Percentiles rank a stretch among this genome's conserved stretches.
phyloP scores from a whole-genome alignment of 2,329 filamentous ascomycete species.

The Remersonia thermophila region DNA sequence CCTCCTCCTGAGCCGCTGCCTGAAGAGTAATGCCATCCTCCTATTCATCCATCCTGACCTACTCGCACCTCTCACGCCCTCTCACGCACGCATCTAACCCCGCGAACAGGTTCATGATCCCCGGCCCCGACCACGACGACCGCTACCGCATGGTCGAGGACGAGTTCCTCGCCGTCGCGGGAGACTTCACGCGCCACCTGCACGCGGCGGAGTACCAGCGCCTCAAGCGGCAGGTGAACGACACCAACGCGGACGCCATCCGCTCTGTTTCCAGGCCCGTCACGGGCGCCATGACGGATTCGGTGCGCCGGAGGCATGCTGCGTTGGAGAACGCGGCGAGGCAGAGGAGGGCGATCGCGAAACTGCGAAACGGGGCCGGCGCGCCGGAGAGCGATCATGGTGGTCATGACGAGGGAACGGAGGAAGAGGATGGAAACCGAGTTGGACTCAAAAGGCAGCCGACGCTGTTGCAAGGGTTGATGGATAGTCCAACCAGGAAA shows the following conservation, averaged over 20 bases:
- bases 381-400: constrained; percentile 8
- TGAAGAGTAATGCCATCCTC: too few relatives aligned
- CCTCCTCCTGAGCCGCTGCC: constrained; percentile 20
- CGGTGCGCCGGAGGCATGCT: constrained; percentile 25
- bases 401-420: constrained; percentile 18
- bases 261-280: constrained; percentile 40
- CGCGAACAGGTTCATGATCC: constrained; percentile 47
- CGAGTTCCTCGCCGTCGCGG: constrained; percentile 56
- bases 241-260: constrained; percentile 41
- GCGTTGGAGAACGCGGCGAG: constrained; percentile 24
- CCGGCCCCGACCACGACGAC: constrained; percentile 56
- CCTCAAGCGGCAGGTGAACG: constrained; percentile 44
- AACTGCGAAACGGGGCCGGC: constrained; percentile 11
- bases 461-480: constrained; percentile 30
- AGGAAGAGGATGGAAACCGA: too few relatives aligned
- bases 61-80: too few relatives aligned
- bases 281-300: constrained; percentile 27
- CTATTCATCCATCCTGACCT: too few relatives aligned
- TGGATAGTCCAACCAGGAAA: constrained; percentile 28
- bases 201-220: constrained; percentile 67
- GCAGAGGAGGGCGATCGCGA: constrained; percentile 23
- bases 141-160: constrained; percentile 75
- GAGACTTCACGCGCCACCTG: constrained; percentile 59
- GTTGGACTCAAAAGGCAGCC: constrained; percentile 22
- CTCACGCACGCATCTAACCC: too few relatives aligned